Evolutionary conservation across 2,329 filamentous ascomycete species (phyloP), one percentile per base, ranked within the genome.

Genomic region (Pseudogymnoascus sp.): DNA sequence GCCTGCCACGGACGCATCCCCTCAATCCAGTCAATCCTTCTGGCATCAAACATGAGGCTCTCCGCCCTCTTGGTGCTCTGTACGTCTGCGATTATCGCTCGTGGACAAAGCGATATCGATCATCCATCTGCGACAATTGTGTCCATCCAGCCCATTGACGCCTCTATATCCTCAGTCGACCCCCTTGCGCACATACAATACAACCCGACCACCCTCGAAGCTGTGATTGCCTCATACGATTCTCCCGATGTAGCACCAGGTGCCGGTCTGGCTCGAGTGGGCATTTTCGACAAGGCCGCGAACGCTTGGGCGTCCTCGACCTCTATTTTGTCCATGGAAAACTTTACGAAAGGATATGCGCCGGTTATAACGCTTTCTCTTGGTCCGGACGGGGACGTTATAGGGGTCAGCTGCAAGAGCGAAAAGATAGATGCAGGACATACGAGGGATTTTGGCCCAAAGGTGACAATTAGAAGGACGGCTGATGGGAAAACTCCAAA

Each of bases 381-480:
- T 38, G 79, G 81, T 66, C 70, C 70, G 22, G 66, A 66, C 25
- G 79, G 78, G 6, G 72, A 74, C 6, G 74, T 83, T 2, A 68
- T 84, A 58, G 80, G 84, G 25, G 82, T 79, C 12, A 76, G 77
- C 35, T 71, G 80, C 55, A 81, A 80, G 71, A 83, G 84, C n/a
- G 79, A 84, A 19, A 72, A 72, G 67, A 83, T 88, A 62, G 85
- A 88, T 70, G 85, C 85, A 9, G 85, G 85, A 2, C 78, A 82
- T 67, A 88, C 85, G 68, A 78, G 85, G 66, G 84, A 87, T 70
- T 87, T 87, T 75, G 84, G 84, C 0, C 84, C 85, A 49, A 79
- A 84, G 75, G 83, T 81, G 6, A 72, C 79, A 60, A 74, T 88
- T 58, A 69, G 81, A 49, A 73, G 77, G 23, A 76, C 79, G 42